Base-by-base conservation (phyloP, 169 alveolate genomes). In the Theileria orientalis region DNA sequence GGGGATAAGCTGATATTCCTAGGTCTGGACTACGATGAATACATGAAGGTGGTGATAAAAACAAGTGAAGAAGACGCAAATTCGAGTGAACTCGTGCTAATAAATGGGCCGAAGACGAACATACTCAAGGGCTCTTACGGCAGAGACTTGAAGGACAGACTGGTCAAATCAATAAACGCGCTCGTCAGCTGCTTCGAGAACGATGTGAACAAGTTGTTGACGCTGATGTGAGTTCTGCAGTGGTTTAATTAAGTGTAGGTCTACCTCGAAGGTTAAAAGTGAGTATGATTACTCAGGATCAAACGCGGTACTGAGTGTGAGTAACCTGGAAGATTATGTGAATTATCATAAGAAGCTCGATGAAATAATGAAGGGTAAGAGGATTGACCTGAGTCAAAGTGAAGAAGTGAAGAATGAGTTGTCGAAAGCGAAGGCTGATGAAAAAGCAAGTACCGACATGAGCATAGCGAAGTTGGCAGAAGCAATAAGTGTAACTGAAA, bases 81-180 rank as follows among this genome's bases (percentile, higher is more conserved):
- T 27, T 72, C 76, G 0, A 11, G 76, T 7, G 74, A 78, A 69
- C 16, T 78, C 21, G 56, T 44, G 25, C 30, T 69, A 27, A 51
- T 78, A 35, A 78, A 78, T 49, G 67, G 86, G 1, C 76, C 86
- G 3, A 60, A 66, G 2, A 78, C 86, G 0, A 16, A 41, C 3
- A 61, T 78, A 3, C 33, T 78, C 19, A 52, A 46, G 33, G 86
- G 86, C 25, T 23, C 33, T 41, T 3, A 27, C 44, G 86, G 86
- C 3, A 42, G 0, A 0, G 83, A 78, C 9, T 0, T 32, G 47
- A 74, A 60, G 3, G 37, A 57, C 9, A 68, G 11, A 5, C n/a
- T 54, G 11, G 9, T 59, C 21, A 69, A 60, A 3, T 47, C 86
- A 14, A 25, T 78, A 8, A 60, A 61, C 16, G 33, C 75, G 47